These are phyloP conservation scores for Stylonectria norvegica DNA, from an alignment of 2,329 filamentous ascomycete species.

Conservation along the genomic window DNA sequence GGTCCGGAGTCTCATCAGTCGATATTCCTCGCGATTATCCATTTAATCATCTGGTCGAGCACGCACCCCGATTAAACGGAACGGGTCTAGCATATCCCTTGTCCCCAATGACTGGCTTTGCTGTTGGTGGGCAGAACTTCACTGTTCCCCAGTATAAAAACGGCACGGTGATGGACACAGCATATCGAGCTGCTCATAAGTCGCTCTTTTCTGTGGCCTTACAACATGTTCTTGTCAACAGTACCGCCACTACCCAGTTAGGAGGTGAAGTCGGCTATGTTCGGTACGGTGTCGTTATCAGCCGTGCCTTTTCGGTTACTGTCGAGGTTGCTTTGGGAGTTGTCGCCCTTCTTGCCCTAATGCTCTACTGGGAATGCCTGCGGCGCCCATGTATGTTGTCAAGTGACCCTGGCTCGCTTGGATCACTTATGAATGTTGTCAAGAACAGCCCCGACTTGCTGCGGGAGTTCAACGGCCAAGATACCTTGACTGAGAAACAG, in stretches of 20 bases:
- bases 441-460: neutral
- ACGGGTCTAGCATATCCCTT: slow-evolving; percentile 17
- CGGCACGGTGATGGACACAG: neutral
- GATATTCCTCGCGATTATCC: slow-evolving; percentile 22
- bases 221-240: neutral
- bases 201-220: neutral
- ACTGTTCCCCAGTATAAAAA: neutral
- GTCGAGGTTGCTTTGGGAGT: neutral
- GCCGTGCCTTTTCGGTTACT: neutral
- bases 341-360: neutral
- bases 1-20: neutral
- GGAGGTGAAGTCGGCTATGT: neutral
- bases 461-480: neutral
- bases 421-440: neutral
- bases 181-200: neutral
- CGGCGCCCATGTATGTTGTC: neutral
- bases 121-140: neutral
- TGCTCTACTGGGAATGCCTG: neutral
- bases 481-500: neutral
- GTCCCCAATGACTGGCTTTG: slow-evolving; percentile 25
- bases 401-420: neutral
- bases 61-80: slow-evolving; percentile 15
- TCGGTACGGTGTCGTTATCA: neutral
- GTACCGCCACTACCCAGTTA: neutral
- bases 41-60: slow-evolving; percentile 22